Evolutionary conservation across 140 eudicot genomes (phyloP).

Genomic region (Anethum foeniculum): DNA sequence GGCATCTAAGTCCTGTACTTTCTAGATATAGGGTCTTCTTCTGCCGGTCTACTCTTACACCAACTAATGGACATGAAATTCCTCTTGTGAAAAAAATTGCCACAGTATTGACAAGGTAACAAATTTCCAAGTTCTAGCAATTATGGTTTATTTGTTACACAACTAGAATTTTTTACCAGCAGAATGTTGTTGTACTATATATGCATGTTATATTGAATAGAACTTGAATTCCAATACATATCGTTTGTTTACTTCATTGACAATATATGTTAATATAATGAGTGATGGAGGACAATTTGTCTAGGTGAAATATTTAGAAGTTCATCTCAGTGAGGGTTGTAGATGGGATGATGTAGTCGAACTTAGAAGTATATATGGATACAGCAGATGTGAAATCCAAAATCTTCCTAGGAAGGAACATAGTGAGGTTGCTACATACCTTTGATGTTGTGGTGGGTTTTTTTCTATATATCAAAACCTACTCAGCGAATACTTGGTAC

Average conservation of each 20-base stretch:
- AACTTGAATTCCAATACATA: neutral
- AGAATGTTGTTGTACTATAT: neutral
- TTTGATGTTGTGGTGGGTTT: neutral
- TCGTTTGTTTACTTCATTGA: neutral
- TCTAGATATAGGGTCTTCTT: slow-evolving; percentile 37
- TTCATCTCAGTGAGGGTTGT: neutral
- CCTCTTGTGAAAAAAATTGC: slow-evolving; percentile 50
- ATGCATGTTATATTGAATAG: neutral
- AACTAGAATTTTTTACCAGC: neutral
- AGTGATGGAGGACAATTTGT: neutral
- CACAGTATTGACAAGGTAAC: slow-evolving; percentile 45
- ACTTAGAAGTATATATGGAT: neutral
- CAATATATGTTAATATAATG: neutral
- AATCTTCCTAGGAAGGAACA: neutral
- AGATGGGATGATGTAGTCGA: neutral
- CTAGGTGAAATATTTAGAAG: neutral
- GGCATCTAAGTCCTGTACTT: slow-evolving; percentile 26
- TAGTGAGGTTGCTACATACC: neutral
- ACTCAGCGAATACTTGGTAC: neutral
- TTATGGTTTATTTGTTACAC: neutral
- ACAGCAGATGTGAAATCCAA: neutral
- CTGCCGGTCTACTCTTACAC: slow-evolving; percentile 57
- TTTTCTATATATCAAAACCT: neutral
- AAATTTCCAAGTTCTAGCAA: neutral
- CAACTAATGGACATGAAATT: slow-evolving; percentile 50